These are phyloP conservation scores for Malus hybrid DNA, from an alignment of 331 rosid genomes.

Conservation along the genomic window DNA sequence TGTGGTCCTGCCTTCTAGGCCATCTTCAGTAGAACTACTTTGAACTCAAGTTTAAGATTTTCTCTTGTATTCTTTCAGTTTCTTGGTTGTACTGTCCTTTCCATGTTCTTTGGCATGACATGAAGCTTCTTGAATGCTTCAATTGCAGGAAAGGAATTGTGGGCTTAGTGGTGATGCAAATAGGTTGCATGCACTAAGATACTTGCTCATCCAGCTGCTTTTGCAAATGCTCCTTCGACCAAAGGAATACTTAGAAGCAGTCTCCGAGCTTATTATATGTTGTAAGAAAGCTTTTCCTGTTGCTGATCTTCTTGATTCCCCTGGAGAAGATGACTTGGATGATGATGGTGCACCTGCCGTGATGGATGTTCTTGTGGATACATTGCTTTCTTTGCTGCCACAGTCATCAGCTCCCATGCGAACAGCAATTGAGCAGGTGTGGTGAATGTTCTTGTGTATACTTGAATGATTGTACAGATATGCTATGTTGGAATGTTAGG, in stretches of 20 bases:
- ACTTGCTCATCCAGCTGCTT: constrained; percentile 84
- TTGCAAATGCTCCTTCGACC: constrained; percentile 84
- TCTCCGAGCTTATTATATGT: constrained; percentile 72
- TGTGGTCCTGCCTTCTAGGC: background rate
- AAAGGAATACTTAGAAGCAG: constrained; percentile 78
- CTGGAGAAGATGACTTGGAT: constrained; percentile 57
- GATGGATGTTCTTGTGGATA: constrained; percentile 93
- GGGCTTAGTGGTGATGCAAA: constrained; percentile 39
- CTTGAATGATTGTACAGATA: background rate
- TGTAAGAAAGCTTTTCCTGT: constrained; percentile 64
- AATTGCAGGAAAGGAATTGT: constrained; percentile 60
- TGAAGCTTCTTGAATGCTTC: constrained; percentile 2
- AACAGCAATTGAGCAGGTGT: constrained; percentile 90
- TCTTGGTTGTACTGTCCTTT: background rate
- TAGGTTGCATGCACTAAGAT: constrained; percentile 63
- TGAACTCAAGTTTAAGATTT: background rate
- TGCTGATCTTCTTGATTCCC: constrained; percentile 49
- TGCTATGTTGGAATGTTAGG: background rate
- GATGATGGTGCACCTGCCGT: constrained; percentile 56
- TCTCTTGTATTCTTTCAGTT: background rate
- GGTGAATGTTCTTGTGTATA: constrained; percentile 5
- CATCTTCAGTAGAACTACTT: background rate
- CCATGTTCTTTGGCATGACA: background rate
- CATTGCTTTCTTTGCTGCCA: constrained; percentile 84
- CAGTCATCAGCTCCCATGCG: constrained; percentile 87